Percentiles rank a stretch among this genome's conserved stretches.
phyloP scores from a whole-genome alignment of 2,329 filamentous ascomycete genomes.

The Sporothrix protearum region DNA sequence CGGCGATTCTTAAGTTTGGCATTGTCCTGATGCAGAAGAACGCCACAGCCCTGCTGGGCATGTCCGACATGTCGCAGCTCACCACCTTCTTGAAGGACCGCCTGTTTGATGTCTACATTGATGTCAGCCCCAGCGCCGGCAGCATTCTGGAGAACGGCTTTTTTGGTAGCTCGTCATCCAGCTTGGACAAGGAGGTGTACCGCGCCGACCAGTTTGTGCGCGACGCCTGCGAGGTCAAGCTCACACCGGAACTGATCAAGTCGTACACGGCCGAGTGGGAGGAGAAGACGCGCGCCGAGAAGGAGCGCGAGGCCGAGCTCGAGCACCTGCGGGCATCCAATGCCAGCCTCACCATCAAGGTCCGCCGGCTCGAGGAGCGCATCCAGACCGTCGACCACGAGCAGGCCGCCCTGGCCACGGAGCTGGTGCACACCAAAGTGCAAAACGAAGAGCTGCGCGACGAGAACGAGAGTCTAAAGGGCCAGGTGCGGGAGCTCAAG shows the following conservation, averaged over 20 bases:
- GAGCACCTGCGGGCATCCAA: constrained; percentile 68
- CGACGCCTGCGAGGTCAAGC: constrained; percentile 83
- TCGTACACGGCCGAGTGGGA: constrained; percentile 86
- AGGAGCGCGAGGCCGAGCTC: constrained; percentile 77
- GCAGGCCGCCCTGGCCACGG: constrained; percentile 84
- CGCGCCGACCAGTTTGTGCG: constrained; percentile 88
- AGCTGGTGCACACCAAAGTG: constrained; percentile 87
- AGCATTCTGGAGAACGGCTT: constrained; percentile 95
- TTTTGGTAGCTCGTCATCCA: constrained; percentile 88
- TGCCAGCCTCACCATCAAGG: constrained; percentile 63
- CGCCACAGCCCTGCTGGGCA: constrained; percentile 67
- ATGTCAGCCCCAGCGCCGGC: constrained; percentile 85
- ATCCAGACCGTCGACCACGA: constrained; percentile 85
- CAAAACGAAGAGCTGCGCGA: constrained; percentile 88
- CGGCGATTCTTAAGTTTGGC: constrained; percentile 90
- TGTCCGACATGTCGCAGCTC: constrained; percentile 87
- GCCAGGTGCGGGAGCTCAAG: constrained; percentile 80
- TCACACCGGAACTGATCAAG: constrained; percentile 78
- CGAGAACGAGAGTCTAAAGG: constrained; percentile 80
- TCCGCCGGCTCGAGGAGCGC: constrained; percentile 83
- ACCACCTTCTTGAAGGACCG: constrained; percentile 91
- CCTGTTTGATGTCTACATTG: constrained; percentile 94
- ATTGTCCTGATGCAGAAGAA: constrained; percentile 97
- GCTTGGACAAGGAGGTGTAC: constrained; percentile 91
- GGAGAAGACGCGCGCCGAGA: constrained; percentile 78